Base-by-base conservation (phyloP, 768 basidiomycete genomes). In the Phylloporus rhodoxanthus region DNA sequence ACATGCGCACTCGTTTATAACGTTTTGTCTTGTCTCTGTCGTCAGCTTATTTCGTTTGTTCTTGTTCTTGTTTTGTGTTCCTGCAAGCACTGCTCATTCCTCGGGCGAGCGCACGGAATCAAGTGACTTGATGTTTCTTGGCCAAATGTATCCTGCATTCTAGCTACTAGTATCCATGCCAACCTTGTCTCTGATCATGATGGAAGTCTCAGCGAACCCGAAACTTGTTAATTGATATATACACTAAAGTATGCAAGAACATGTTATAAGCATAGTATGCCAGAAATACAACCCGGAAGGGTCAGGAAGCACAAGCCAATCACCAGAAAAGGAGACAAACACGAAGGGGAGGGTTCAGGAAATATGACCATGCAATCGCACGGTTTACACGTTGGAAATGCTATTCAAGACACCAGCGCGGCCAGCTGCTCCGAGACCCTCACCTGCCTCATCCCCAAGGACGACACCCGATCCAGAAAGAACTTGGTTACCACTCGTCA, bases 21-120 rank as follows among this genome's bases (percentile, higher is more conserved):
- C 59, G 67, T 66, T 66, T 67, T 68, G 67, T 67, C 48, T 45
- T 63, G 56, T 60, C 59, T 54, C 47, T 48, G 58, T 55, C 61
- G 45, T 66, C 49, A 45, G 55, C 51, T 55, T 57, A 55, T 52
- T 63, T 55, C 29, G 50, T 56, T 54, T 57, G 58, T 63, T 60
- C 55, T 67, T 61, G 67, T 67, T 65, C 55, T 67, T 61, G 67
- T 67, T 65, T 65, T 67, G 67, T 65, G 45, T 56, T 52, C 43
- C 42, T 52, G 47, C 33, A 34, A n/a, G 42, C 34, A 28, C 41
- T 29, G 33, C 53, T 43, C 40, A 34, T 45, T 39, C 41, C 44
- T 46, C 11, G 36, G 36, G 52, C 36, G 26, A 39, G 50, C 40
- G 45, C 46, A 50, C 17, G 45, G 51, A 51, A 55, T 45, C 37